Evolutionary conservation across 2,329 filamentous ascomycete genomes (phyloP), one percentile per base, ranked within the genome.

Genomic region (Akanthomyces muscarius): DNA sequence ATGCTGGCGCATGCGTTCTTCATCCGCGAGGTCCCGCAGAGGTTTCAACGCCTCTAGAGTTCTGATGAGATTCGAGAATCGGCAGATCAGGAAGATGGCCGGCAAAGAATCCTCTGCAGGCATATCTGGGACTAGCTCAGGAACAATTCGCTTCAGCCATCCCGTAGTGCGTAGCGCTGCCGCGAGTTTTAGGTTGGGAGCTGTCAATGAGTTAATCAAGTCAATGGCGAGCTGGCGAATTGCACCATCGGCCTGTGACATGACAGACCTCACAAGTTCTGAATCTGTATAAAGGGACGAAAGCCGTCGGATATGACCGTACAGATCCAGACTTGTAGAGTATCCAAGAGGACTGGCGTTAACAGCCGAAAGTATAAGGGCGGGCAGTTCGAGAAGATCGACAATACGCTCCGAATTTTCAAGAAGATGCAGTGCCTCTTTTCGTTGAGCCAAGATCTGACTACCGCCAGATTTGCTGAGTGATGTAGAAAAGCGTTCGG

Each of bases 191-290:
- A 99, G 83, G 23, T 86, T 86, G 2, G 91, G 91, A 0, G 85
- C 83, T 67, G 92, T 89, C 30, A 99, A 82, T 11, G 89, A 88
- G 11, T 83, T 79, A 63, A 99, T 89, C 5, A 99, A 84, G 69
- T 95, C 92, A 10, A 88, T 86, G 0, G 92, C 91, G 86, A 98
- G 92, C 63, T 90, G 87, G 69, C 90, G 90, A 83, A 98, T 96
- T 44, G 92, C 91, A 60, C 87, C 86, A 69, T 97, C 92, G 11
- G 94, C 91, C 73, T 97, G 91, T 2, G 77, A 73, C 11, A 87
- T 82, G 23, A 98, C 88, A 28, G 89, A 88, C 21, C 81, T 81
- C 30, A 98, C 84, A 50, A 98, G 80, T 0, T 84, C 79, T 0
- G 92, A 97, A 59, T 88, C 81, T 0, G 93, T 90, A 72, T 97